Percentiles rank a stretch among this genome's conserved stretches.
phyloP scores from a whole-genome alignment of 345 rosid genomes.

The Laguncularia racemosa region DNA sequence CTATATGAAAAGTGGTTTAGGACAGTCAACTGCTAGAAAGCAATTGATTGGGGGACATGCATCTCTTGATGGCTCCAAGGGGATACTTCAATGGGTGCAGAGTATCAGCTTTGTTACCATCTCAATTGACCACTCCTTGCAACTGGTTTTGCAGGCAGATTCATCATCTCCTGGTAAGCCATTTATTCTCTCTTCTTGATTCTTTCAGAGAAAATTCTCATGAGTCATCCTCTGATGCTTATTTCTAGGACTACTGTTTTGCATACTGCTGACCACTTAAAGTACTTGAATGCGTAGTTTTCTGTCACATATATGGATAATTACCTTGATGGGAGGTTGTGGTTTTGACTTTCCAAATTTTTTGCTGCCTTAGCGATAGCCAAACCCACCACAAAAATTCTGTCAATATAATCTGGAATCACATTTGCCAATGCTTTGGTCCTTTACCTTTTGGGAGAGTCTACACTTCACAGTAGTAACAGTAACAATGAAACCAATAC shows the following conservation, averaged over 20 bases:
- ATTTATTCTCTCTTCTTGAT: constrained; percentile 5
- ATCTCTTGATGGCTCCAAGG: constrained; percentile 61
- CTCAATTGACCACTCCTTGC: constrained; percentile 81
- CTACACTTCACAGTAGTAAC: no score
- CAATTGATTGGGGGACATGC: constrained; percentile 70
- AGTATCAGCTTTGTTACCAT: constrained; percentile 86
- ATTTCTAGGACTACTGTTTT: background rate
- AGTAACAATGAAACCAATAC: no score
- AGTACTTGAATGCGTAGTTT: no score
- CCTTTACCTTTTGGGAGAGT: no score
- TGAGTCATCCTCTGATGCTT: background rate
- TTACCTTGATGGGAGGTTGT: no score
- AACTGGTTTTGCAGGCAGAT: constrained; percentile 74
- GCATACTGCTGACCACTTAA: no score
- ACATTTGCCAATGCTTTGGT: no score
- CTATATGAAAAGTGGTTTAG: constrained; percentile 82
- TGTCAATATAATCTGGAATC: no score
- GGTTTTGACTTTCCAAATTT: no score
- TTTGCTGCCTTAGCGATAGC: no score
- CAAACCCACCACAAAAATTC: no score
- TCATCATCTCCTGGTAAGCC: constrained; percentile 63
- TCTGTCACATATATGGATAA: no score
- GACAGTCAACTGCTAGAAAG: constrained; percentile 71
- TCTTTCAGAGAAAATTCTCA: background rate
- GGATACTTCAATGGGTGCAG: constrained; percentile 94